phyloP scores from a whole-genome alignment of 257 asterid species.

The Ilex asprella region DNA sequence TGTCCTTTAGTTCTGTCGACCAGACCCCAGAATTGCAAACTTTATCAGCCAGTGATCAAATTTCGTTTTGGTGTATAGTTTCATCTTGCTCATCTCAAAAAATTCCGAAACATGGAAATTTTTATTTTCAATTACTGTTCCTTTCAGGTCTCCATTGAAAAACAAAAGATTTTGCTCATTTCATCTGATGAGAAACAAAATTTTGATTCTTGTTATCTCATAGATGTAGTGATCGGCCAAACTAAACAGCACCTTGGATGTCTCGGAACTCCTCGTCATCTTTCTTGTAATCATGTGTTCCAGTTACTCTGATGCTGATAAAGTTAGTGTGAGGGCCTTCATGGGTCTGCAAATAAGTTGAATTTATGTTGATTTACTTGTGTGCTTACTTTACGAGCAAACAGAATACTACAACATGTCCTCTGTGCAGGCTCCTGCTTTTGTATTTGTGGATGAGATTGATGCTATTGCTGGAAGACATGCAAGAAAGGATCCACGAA shows the following conservation, averaged over 20 bases:
- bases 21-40: background rate
- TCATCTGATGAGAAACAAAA: no score
- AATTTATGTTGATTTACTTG: background rate
- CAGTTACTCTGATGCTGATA: background rate
- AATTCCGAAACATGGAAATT: no score
- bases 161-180: no score
- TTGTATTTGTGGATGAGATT: constrained; percentile 93
- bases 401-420: background rate
- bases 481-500: constrained; percentile 81
- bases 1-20: background rate
- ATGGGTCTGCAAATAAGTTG: background rate
- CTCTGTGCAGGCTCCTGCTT: constrained; percentile 83
- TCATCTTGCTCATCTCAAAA: no score
- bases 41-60: background rate
- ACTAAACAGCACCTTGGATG: background rate
- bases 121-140: no score
- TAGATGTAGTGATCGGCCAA: background rate
- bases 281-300: background rate
- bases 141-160: no score
- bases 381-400: no score
- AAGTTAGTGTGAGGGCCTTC: background rate
- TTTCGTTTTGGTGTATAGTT: no score
- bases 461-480: constrained; percentile 99
- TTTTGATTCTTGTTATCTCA: no score
- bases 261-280: background rate